Evolutionary conservation across 495 filamentous ascomycete species (phyloP).

Genomic region (Hypoxylon trugodes): DNA sequence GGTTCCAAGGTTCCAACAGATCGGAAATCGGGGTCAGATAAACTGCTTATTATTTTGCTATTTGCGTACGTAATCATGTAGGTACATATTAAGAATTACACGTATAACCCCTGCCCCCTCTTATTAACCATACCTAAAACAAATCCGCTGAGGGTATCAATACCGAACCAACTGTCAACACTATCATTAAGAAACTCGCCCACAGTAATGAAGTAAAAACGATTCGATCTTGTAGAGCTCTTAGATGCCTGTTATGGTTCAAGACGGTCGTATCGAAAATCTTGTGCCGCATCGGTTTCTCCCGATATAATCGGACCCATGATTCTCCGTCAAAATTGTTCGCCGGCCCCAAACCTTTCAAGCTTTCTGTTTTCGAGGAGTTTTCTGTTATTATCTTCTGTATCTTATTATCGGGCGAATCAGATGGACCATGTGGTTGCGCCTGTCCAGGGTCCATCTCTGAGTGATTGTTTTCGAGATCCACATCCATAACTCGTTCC

Average conservation of each 20-base stretch:
- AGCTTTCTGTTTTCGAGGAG: constrained; percentile 52
- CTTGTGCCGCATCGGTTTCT: constrained; percentile 64
- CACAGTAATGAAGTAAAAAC: constrained; percentile 60
- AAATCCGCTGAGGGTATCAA: constrained; percentile 41
- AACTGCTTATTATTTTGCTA: constrained; percentile 15
- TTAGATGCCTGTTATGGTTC: constrained; percentile 68
- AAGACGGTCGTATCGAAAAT: constrained; percentile 69
- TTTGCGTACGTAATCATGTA: too few species aligned
- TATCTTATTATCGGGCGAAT: constrained; percentile 15
- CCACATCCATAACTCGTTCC: constrained; percentile 55
- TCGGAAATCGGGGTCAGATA: constrained; percentile 19
- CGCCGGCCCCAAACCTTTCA: constrained; percentile 56
- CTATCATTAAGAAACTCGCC: constrained; percentile 43
- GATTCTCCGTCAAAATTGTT: constrained; percentile 69
- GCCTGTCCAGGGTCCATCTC: background rate
- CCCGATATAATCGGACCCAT: constrained; percentile 66
- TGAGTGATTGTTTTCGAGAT: constrained; percentile 20
- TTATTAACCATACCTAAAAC: constrained; percentile 6
- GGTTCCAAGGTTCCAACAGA: constrained; percentile 6
- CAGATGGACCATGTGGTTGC: constrained; percentile 18
- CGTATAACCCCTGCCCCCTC: background rate
- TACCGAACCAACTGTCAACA: constrained; percentile 50
- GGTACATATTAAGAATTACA: too few species aligned
- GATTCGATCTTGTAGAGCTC: constrained; percentile 71
- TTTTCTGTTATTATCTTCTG: constrained; percentile 18